phyloP scores from a whole-genome alignment of 805 yeast genomes.

The Kuraishia hungarica region DNA sequence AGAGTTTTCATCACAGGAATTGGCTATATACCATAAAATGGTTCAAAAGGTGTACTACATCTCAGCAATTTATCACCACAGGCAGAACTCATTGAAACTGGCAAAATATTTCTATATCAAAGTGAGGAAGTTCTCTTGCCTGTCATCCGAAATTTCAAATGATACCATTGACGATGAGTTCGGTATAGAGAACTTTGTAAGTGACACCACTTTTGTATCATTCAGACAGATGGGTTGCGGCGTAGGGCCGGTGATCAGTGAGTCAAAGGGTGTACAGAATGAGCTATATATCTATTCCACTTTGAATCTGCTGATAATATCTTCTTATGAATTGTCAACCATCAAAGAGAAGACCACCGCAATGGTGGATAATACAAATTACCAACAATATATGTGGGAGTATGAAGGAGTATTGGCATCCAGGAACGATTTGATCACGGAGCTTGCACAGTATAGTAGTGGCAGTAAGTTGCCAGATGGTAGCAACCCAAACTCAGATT shows the following conservation, averaged over 20 bases:
- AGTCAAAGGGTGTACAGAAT: constrained; percentile 12
- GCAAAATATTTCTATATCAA: constrained; percentile 32
- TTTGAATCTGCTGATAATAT: constrained; percentile 15
- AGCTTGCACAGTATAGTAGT: neutral
- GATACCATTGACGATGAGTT: neutral
- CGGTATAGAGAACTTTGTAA: constrained; percentile 11
- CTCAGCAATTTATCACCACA: constrained; percentile 30
- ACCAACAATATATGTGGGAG: neutral
- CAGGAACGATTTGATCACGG: neutral
- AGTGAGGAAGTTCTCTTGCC: constrained; percentile 19
- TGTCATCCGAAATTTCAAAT: constrained; percentile 11
- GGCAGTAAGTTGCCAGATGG: neutral
- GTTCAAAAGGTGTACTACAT: constrained; percentile 30
- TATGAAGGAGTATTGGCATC: neutral
- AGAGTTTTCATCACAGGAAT: constrained; percentile 28
- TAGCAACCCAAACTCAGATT: no score
- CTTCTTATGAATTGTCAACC: constrained; percentile 10
- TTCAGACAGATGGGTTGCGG: constrained; percentile 15
- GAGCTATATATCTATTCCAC: constrained; percentile 15
- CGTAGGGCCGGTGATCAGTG: constrained; percentile 14
- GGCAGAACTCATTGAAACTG: constrained; percentile 23
- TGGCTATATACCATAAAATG: constrained; percentile 25
- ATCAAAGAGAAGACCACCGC: constrained; percentile 10
- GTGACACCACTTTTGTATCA: constrained; percentile 13
- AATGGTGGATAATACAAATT: neutral